Conservation (phyloP, 2,329 filamentous ascomycete species). For the Talaromyces verruculosus region DNA sequence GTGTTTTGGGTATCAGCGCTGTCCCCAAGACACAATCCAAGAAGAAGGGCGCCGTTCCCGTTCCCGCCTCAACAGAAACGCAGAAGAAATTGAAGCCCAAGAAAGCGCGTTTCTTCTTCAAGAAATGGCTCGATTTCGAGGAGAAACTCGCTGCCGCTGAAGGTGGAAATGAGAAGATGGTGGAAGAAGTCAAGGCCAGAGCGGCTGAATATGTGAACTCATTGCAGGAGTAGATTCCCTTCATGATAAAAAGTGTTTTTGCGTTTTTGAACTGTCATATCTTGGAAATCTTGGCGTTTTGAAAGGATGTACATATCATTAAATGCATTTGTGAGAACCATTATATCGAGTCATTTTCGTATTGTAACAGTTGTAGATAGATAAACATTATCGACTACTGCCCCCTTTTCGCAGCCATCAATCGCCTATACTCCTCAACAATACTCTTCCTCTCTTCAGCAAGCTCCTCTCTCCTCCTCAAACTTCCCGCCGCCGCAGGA, state of each 20-base stretch:
- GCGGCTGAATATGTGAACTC: slow-evolving; percentile 68
- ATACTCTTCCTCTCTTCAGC: slow-evolving; percentile 67
- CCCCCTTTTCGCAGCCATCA: slow-evolving; percentile 61
- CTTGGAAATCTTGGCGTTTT: background rate
- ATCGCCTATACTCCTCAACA: slow-evolving; percentile 69
- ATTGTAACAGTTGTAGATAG: background rate
- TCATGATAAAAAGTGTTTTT: slow-evolving; percentile 16
- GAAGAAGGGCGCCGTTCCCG: slow-evolving; percentile 34
- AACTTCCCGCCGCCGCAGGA: slow-evolving; percentile 67
- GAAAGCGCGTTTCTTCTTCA: slow-evolving; percentile 84
- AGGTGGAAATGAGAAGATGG: slow-evolving; percentile 66
- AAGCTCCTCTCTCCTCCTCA: slow-evolving; percentile 71
- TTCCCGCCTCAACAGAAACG: slow-evolving; percentile 43
- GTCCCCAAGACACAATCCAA: slow-evolving; percentile 18
- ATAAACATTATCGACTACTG: background rate
- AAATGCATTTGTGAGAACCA: background rate
- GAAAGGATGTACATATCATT: slow-evolving; percentile 3
- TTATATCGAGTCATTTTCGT: background rate
- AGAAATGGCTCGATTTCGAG: slow-evolving; percentile 89
- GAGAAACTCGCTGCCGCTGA: slow-evolving; percentile 52
- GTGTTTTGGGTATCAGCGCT: slow-evolving; percentile 57
- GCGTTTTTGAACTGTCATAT: background rate
- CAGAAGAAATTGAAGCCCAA: slow-evolving; percentile 73
- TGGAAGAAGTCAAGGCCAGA: slow-evolving; percentile 68
- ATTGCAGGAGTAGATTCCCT: slow-evolving; percentile 32